Evolutionary conservation across 345 rosid genomes (phyloP), one percentile per base, ranked within the genome.

Genomic region (Rhizophora mangle): DNA sequence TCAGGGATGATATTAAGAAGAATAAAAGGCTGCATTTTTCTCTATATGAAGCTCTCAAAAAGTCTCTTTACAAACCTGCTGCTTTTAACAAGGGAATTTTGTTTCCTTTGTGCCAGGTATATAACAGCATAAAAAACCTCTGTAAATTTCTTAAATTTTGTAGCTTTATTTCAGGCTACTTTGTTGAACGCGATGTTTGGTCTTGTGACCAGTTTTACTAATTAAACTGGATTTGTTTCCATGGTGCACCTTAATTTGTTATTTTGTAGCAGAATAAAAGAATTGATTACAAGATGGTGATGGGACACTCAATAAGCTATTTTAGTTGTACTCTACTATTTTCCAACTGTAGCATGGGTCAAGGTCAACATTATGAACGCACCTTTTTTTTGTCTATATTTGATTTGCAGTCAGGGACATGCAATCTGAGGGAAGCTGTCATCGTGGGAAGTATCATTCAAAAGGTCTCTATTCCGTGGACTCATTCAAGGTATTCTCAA

Each of bases 51-150:
- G 72, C 98, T 68, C 64, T 95, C 37, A 95, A 89, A 68, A 95
- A 89, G 76, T 74, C 96, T 52, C 62, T 95, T 2, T 95, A 82
- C 76, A 95, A 95, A 73, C 94, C 99, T 73, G 88, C 88, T 73
- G 98, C 99, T 19, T 95, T 95, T 80, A 88, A 92, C 81, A 93
- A 84, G 82, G 99, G 99, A 37, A 87, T 95, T 75, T 66, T 95
- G 57, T 83, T 95, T 72, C 97, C 99, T 0, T 78, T 95, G 74
- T 89, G 98, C 69, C 84, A 90, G 97, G 99, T 90, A 82, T 63
- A 18, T 15, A 22, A 30, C 13, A 9, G 29, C 59, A 9, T 55
- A 26, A 22, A 55, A 43, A 43, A 43, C 49, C 15, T 11, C 5
- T 43, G 19, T 15, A 1, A 2, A 43, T 43, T 43, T 43, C 49